A percentile compares a stretch with the other conserved stretches of the same genome.
Conservation (phyloP, 1,139 yeast genomes). For the Blastobotrys illinoisensis region DNA sequence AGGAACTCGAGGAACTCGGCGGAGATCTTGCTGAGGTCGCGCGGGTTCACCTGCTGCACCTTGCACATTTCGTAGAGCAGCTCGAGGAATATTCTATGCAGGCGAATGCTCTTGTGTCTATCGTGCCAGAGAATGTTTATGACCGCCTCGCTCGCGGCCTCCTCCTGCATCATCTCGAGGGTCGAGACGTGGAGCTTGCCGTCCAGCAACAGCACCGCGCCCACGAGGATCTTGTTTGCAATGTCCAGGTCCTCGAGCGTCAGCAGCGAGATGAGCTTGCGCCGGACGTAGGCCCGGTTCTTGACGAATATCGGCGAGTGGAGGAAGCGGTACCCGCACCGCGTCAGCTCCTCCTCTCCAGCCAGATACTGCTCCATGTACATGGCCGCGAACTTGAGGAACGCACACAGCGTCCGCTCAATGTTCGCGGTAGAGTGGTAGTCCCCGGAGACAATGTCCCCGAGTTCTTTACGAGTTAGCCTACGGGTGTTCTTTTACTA, state of each 20-base stretch:
- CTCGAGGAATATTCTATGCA: conserved; percentile 43
- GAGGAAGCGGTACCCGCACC: conserved; percentile 29
- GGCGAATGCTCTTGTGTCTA: conserved; percentile 20
- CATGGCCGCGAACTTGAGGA: conserved; percentile 26
- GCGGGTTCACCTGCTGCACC: conserved; percentile 40
- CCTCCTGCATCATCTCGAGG: conserved; percentile 44
- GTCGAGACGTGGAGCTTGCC: conserved; percentile 41
- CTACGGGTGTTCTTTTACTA: not conserved
- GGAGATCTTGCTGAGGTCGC: conserved; percentile 45
- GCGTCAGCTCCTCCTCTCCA: conserved; percentile 29
- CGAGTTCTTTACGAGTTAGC: conserved; percentile 17
- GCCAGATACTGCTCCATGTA: conserved; percentile 29
- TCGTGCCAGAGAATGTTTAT: conserved; percentile 36
- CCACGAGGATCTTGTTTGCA: conserved; percentile 36
- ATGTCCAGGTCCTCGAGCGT: conserved; percentile 19
- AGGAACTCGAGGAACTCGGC: conserved; percentile 51
- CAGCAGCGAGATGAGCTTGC: conserved; percentile 28
- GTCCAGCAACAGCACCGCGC: conserved; percentile 47
- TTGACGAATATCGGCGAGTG: conserved; percentile 27
- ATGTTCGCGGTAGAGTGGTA: conserved; percentile 25
- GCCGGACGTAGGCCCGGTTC: conserved; percentile 30
- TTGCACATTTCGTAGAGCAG: conserved; percentile 50
- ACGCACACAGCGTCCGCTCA: conserved; percentile 25
- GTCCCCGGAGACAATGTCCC: conserved; percentile 24
- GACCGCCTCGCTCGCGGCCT: conserved; percentile 44